Conservation (phyloP, 2,329 filamentous ascomycete species). For the Colletotrichum navitas region DNA sequence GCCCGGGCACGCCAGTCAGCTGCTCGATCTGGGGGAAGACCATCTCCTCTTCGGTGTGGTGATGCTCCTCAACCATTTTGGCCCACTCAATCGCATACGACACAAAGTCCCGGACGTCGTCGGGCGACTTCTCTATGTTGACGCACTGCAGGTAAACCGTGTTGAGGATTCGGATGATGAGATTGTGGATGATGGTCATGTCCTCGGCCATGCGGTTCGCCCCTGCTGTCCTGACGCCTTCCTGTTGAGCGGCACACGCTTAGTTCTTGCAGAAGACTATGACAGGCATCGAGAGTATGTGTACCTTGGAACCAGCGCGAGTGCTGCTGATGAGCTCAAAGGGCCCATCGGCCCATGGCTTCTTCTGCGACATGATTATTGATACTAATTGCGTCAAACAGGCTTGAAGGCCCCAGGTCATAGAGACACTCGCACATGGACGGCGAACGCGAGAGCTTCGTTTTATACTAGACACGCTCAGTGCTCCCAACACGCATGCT, state of each 20-base stretch:
- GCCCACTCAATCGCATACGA: slow-evolving; percentile 47
- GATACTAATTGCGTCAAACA: background rate
- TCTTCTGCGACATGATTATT: slow-evolving; percentile 30
- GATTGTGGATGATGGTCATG: slow-evolving; percentile 52
- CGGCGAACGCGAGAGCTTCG: background rate
- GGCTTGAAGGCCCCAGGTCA: background rate
- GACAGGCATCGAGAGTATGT: background rate
- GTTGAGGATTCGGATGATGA: slow-evolving; percentile 48
- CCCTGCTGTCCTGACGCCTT: slow-evolving; percentile 43
- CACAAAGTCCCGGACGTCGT: slow-evolving; percentile 48
- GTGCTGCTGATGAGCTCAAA: slow-evolving; percentile 49
- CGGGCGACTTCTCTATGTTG: slow-evolving; percentile 44
- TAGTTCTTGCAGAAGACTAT: background rate
- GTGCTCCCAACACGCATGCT: background rate
- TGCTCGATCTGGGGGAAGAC: slow-evolving; percentile 52
- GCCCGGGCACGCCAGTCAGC: slow-evolving; percentile 45
- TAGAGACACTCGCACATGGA: background rate
- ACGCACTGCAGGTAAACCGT: slow-evolving; percentile 46
- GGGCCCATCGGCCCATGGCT: slow-evolving; percentile 52
- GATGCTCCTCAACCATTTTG: slow-evolving; percentile 48
- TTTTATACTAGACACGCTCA: background rate
- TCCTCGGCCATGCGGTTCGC: slow-evolving; percentile 45
- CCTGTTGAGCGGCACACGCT: slow-evolving; percentile 13
- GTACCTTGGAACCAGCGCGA: slow-evolving; percentile 45
- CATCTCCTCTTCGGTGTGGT: slow-evolving; percentile 50